Base-by-base conservation (phyloP, 768 basidiomycete species). In the Phanerodontia chrysosporium region DNA sequence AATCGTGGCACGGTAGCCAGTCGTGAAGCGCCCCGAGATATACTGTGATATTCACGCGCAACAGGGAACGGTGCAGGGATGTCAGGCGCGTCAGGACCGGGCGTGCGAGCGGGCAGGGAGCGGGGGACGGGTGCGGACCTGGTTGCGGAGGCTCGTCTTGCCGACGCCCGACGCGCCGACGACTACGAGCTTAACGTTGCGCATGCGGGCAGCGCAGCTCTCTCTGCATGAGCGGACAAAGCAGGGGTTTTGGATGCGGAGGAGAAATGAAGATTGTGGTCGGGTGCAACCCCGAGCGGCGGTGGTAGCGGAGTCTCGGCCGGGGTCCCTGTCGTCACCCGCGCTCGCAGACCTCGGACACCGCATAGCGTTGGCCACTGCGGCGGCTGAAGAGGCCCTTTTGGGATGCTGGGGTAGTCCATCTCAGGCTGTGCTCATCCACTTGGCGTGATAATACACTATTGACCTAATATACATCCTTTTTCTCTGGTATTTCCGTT, bases 131-230 rank as follows among this genome's bases (percentile, higher is more conserved):
- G 48, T 42, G 74, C 80, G 64, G 65, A 86, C 89, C 80, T 89
- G 85, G 67, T 80, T 80, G n/a, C 89, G 82, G 48, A 91, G 70
- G 70, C 86, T 88, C 1, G 89, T 89, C 76, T 92, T 95, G 6
- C 92, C 92, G n/a, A 92, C 89, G 39, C 89, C 89, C 8, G 88
- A 89, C 54, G 86, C 78, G 29, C 92, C 91, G 58, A 95, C 84
- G 46, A 94, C 81, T 35, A 91, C 88, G 57, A 93, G 77, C 72
- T 95, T 94, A 68, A 91, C 77, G 57, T 85, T 90, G 61, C 77
- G 84, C 86, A 87, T 89, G 42, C 57, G 24, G 24, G 46, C n/a
- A n/a, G n/a, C 46, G 46, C 10, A 18, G 27, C 24, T 8, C 6
- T 24, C 5, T 48, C 13, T 18, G 46, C 46, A 48, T 48, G 21